Percentiles rank a stretch among this genome's conserved stretches.
Conservation (phyloP, 257 asterid species). For the Cinchona pubescens region DNA sequence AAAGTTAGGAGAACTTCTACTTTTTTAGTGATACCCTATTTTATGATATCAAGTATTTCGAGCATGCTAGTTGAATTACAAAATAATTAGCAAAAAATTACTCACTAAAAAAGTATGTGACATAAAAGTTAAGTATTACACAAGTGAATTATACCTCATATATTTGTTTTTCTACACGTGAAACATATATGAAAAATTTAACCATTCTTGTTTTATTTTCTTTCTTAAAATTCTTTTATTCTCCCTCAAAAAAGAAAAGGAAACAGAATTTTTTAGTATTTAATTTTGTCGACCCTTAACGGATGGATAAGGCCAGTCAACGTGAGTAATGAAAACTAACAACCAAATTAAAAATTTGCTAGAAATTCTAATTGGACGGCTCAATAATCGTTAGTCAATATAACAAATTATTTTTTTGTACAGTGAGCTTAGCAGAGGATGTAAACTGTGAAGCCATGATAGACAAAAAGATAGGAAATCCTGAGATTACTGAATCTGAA, state of each 20-base stretch:
- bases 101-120: too few species aligned
- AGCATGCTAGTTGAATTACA: too few species aligned
- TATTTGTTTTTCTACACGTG: too few species aligned
- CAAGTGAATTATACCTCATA: too few species aligned
- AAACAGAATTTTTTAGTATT: not conserved
- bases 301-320: slow-evolving; percentile 7
- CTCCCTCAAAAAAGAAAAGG: not conserved
- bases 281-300: not conserved
- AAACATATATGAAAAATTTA: too few species aligned
- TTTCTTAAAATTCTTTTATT: not conserved
- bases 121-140: too few species aligned
- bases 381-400: not conserved
- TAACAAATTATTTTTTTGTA: not conserved
- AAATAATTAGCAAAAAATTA: too few species aligned
- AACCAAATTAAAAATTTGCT: not conserved
- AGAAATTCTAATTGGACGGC: not conserved
- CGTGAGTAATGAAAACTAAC: not conserved
- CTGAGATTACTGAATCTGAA: slow-evolving; percentile 1
- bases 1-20: too few species aligned
- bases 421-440: not conserved
- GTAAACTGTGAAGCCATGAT: not conserved
- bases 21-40: too few species aligned
- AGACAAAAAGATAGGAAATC: slow-evolving; percentile 1
- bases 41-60: too few species aligned
- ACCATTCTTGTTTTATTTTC: not conserved